Base-by-base conservation (phyloP, 2,329 filamentous ascomycete genomes). In the Talaromyces sp. region DNA sequence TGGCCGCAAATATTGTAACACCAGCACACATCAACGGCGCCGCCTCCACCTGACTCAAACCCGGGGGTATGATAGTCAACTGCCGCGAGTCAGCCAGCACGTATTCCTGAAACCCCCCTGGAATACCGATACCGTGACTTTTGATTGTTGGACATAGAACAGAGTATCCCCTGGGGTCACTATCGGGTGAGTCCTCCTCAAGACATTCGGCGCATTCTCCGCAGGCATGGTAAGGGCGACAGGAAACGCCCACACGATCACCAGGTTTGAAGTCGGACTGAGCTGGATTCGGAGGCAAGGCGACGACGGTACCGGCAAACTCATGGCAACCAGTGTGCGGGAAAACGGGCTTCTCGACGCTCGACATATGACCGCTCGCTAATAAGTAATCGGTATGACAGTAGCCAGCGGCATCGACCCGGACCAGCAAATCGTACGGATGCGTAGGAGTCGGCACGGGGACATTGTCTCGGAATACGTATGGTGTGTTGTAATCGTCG, bases 1-100 rank as follows among this genome's bases (percentile, higher is more conserved):
- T 78, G 0, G 90, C 89, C 1, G 84, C 84, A 75, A 73, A 80
- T 22, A 78, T 74, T 1, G 78, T 80, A 1, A 74, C 75, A 5
- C 78, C 78, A 13, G 74, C 78, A 61, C 78, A 80, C 70, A 76
- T 75, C 43, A 78, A 61, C 5, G 76, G 76, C 2, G 75, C 76
- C 1, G 75, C 75, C 40, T 76, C 68, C 1, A 71, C 70, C 11
- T 69, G 70, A 10, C 70, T 68, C 49, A 78, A 70, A 2, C 68
- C 68, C 17, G 74, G 70, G 11, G 77, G 77, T 29, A 79, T 75
- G 8, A 69, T 70, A 2, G 62, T 61, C 47, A 65, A 31, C 27
- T 67, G 65, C 49, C 69, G 54, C 43, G 69, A 64, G 62, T 72
- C 71, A 1, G 70, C 71, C 4, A 72, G 27, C 11, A 68, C 70